Conservation (phyloP, 1,284 basidiomycete genomes). For the Amylostereum areolatum region DNA sequence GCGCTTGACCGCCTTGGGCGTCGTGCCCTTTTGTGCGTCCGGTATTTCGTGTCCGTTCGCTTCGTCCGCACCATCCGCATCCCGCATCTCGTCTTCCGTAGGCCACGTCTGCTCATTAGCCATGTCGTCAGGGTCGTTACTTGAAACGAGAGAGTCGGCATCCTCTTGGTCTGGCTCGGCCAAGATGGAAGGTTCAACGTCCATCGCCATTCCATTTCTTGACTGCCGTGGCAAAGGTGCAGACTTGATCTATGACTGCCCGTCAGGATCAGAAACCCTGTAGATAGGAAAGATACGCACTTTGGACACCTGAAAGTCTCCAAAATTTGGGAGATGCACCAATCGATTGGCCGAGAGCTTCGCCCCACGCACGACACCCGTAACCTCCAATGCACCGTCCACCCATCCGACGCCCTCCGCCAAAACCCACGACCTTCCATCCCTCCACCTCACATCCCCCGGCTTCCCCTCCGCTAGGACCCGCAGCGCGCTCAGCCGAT, state of each 20-base stretch:
- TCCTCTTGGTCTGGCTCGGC: conserved; percentile 58
- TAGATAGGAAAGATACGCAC: conserved; percentile 33
- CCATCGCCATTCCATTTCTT: conserved; percentile 44
- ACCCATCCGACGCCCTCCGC: conserved; percentile 66
- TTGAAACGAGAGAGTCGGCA: conserved; percentile 86
- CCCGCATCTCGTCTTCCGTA: conserved; percentile 91
- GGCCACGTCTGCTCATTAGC: conserved; percentile 98
- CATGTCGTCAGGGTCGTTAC: conserved; percentile 85
- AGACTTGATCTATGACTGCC: conserved; percentile 48
- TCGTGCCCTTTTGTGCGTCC: conserved; percentile 60
- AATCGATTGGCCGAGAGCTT: conserved; percentile 80
- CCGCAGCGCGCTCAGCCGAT: conserved; percentile 67
- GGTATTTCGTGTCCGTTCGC: conserved; percentile 40
- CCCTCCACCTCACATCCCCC: conserved; percentile 73
- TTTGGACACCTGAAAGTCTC: conserved; percentile 83
- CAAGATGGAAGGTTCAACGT: conserved; percentile 52
- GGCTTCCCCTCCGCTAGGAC: conserved; percentile 79
- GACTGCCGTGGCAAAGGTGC: conserved; percentile 43
- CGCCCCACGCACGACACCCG: conserved; percentile 80
- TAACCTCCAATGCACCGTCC: conserved; percentile 61
- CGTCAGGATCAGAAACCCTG: background rate
- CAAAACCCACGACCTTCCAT: conserved; percentile 76
- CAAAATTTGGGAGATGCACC: conserved; percentile 84
- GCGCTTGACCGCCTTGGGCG: conserved; percentile 67
- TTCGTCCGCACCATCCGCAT: conserved; percentile 23